Evolutionary conservation across 1,284 basidiomycete species (phyloP).

Genomic region (Rhodotorula sp.): DNA sequence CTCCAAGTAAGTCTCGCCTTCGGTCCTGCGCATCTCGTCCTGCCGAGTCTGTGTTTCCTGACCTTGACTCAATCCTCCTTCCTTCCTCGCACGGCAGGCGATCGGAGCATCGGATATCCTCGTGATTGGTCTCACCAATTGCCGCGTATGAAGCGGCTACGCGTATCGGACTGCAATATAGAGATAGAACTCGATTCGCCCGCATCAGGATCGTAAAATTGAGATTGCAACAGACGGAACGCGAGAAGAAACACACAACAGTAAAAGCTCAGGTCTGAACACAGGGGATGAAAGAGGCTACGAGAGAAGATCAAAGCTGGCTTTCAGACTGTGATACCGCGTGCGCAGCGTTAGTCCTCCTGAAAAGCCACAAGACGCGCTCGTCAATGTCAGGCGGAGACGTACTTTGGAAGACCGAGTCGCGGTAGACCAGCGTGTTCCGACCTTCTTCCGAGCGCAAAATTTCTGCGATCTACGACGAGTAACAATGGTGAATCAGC

Average conservation of each 20-base stretch:
- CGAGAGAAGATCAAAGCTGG: neutral
- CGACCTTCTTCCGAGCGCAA: conserved; percentile 59
- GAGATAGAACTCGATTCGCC: neutral
- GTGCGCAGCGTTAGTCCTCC: neutral
- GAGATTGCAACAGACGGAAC: too few relatives aligned
- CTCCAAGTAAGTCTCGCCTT: conserved; percentile 59
- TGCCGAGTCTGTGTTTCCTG: neutral
- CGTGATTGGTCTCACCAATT: conserved; percentile 87
- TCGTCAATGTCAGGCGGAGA: neutral
- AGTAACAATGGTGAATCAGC: neutral
- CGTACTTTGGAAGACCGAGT: conserved; percentile 27
- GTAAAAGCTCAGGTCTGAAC: too few relatives aligned
- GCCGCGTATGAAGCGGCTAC: conserved; percentile 65
- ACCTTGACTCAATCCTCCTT: neutral
- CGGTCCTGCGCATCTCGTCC: neutral
- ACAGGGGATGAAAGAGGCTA: neutral
- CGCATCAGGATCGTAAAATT: neutral
- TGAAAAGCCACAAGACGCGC: neutral
- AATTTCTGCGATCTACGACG: conserved; percentile 67
- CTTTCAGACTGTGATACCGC: neutral
- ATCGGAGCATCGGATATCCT: conserved; percentile 84
- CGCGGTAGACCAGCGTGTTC: conserved; percentile 42
- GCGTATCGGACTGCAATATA: neutral
- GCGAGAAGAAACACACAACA: too few relatives aligned
- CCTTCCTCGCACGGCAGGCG: conserved; percentile 9